Evolutionary conservation across 2,329 filamentous ascomycete species (phyloP), one percentile per base, ranked within the genome.

Genomic region (Emericellopsis atlantica): DNA sequence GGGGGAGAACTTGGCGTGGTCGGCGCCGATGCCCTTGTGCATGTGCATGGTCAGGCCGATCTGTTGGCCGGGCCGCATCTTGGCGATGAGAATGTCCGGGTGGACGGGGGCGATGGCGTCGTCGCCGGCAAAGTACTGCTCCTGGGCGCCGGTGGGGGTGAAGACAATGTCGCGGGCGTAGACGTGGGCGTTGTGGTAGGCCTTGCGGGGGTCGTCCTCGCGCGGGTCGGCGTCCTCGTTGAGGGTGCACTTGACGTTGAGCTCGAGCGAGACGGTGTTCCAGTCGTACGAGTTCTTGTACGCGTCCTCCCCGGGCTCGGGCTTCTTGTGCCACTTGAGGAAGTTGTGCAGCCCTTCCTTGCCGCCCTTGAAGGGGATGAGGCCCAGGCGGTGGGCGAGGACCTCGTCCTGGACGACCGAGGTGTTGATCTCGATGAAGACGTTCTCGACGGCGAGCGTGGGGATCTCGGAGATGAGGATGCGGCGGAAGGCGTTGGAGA

Each of bases 381-480:
- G 76, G 44, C 92, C 92, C 26, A 98, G 71, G 36, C 92, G 76
- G 59, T 92, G 85, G 14, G 89, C 82, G 40, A 98, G 79, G 5
- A 98, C 90, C 67, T 98, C 92, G 58, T 98, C 92, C 60, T 96
- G 90, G 54, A 98, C 92, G 31, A 98, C 88, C 5, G 87, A 95
- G 39, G 90, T 96, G 70, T 98, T 98, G 70, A 95, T 93, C 58
- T 86, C 76, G 48, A 96, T 80, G 65, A 84, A 98, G 57, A 94
- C 86, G 47, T 79, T 81, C 69, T 98, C 92, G 54, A 98, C 89
- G 50, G 93, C 92, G 36, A 98, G 74, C 2, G 88, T 92, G 15
- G 90, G 88, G 40, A 98, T 84, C 67, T 98, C 93, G 50, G 90
- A 76, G 60, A 98, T 83, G 54, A 96, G 74, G 53, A 96, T 96